These are phyloP conservation scores for Silene coronaria DNA, from an alignment of 179 eudicot species.

Conservation along the genomic window DNA sequence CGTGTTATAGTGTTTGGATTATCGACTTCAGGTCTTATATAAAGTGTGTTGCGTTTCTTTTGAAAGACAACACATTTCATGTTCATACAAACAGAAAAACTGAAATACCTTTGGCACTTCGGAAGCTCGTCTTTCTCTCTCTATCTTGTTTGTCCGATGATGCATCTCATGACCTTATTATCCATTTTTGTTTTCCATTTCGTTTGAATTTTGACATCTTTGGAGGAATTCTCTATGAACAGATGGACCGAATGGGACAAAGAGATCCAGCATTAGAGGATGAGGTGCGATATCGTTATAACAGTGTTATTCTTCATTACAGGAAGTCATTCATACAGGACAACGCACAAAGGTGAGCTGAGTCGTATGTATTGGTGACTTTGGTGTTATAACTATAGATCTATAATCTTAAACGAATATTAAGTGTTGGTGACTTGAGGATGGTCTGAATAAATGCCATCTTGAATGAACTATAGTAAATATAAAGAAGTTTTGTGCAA, in stretches of 20 bases:
- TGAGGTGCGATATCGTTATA: conserved; percentile 86
- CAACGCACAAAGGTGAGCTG: conserved; percentile 77
- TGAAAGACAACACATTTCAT: no score
- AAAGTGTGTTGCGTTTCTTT: no score
- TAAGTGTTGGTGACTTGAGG: not conserved
- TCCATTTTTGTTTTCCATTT: not conserved
- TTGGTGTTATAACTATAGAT: not conserved
- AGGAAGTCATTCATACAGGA: conserved; percentile 91
- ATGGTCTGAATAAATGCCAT: not conserved
- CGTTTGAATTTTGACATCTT: not conserved
- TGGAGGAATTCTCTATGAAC: conserved; percentile 8
- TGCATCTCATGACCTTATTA: not conserved
- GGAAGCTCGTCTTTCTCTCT: no score
- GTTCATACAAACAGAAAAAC: not conserved
- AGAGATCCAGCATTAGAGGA: conserved; percentile 82
- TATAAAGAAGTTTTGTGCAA: not conserved
- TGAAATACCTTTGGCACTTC: not conserved
- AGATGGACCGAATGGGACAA: conserved; percentile 83
- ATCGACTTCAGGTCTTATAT: no score
- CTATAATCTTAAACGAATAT: not conserved
- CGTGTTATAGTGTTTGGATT: no score
- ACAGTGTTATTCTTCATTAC: conserved; percentile 77
- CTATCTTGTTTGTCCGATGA: no score
- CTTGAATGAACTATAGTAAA: not conserved
- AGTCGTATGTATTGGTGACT: not conserved